phyloP scores from a whole-genome alignment of 163 green algal genomes.

The Picocystis sp. region DNA sequence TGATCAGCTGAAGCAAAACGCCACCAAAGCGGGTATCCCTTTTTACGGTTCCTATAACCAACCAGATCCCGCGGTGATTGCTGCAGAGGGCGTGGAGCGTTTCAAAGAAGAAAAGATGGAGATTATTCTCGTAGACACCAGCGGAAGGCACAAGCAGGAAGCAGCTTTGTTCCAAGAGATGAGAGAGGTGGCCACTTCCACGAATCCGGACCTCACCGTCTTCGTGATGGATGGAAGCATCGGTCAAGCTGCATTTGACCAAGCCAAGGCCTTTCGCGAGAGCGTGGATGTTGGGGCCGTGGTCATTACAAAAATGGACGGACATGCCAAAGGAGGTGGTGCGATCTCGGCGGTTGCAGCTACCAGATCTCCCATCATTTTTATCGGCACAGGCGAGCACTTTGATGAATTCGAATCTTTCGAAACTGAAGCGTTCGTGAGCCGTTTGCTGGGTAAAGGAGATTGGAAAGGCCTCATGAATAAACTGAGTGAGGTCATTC shows the following conservation, averaged over 20 bases:
- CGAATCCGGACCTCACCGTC: slow-evolving; percentile 71
- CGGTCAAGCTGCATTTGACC: slow-evolving; percentile 88
- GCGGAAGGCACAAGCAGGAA: slow-evolving; percentile 90
- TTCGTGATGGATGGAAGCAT: slow-evolving; percentile 99
- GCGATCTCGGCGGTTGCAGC: slow-evolving; percentile 81
- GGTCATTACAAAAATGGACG: slow-evolving; percentile 99
- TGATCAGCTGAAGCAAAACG: slow-evolving; percentile 95
- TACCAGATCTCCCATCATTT: slow-evolving; percentile 85
- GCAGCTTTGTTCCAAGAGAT: slow-evolving; percentile 98
- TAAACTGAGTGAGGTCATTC: slow-evolving; percentile 42
- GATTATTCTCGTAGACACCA: slow-evolving; percentile 98
- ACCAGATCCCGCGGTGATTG: slow-evolving; percentile 87
- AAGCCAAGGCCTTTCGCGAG: slow-evolving; percentile 92
- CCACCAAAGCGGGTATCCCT: slow-evolving; percentile 86
- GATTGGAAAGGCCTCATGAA: slow-evolving; percentile 10
- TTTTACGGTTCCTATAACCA: slow-evolving; percentile 82
- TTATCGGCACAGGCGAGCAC: slow-evolving; percentile 97
- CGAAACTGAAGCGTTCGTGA: slow-evolving; percentile 49
- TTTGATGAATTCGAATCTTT: slow-evolving; percentile 98
- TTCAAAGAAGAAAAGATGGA: slow-evolving; percentile 77
- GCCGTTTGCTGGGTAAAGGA: slow-evolving; percentile 1
- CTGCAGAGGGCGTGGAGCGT: slow-evolving; percentile 65
- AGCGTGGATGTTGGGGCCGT: slow-evolving; percentile 75
- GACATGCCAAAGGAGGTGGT: slow-evolving; percentile 92
- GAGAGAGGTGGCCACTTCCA: slow-evolving; percentile 45